Base-by-base conservation (phyloP, 1,139 yeast genomes). In the Yamadazyma sp. region DNA sequence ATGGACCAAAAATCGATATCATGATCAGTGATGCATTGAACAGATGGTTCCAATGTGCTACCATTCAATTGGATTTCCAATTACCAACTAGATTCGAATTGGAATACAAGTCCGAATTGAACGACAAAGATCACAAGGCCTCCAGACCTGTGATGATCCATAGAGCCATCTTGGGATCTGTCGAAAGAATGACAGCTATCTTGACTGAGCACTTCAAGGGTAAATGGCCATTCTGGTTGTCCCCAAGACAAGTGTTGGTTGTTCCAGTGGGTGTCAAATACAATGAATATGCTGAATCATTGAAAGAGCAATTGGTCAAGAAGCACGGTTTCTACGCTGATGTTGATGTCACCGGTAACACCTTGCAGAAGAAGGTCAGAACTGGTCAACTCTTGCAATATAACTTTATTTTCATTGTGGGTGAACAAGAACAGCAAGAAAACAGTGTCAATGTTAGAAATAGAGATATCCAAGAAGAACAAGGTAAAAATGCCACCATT, bases 181-280 rank as follows among this genome's bases (percentile, higher is more conserved):
- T 92, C 39, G 98, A 92, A 74, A 85, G 98, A 76, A 89, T 92
- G 96, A 85, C 96, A 51, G 97, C 96, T 46, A 88, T 92, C 54
- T 80, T 92, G 65, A 89, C 95, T 44, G 98, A 92, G 65, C 97
- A 92, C 69, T 90, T 75, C 70, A 95, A 90, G 60, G 98, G 98
- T 58, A 89, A 87, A 64, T 90, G 97, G 97, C 98, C 98, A 56
- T 85, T 92, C 77, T 92, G 98, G 98, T 75, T 92, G 57, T 89
- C 97, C 23, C 98, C 98, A 57, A 86, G 97, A 75, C 98, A 92
- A 70, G 75, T 89, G 41, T 73, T 89, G 57, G 92, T 92, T 56
- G 90, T 92, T 24, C 98, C 98, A 52, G 96, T 92, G 54, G 96
- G 96, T 56, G 94, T 86, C 48, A 87, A 87, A 63, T 90, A 84